These are phyloP conservation scores for Pisolithus albus DNA, from an alignment of 768 basidiomycete species.

Conservation along the genomic window DNA sequence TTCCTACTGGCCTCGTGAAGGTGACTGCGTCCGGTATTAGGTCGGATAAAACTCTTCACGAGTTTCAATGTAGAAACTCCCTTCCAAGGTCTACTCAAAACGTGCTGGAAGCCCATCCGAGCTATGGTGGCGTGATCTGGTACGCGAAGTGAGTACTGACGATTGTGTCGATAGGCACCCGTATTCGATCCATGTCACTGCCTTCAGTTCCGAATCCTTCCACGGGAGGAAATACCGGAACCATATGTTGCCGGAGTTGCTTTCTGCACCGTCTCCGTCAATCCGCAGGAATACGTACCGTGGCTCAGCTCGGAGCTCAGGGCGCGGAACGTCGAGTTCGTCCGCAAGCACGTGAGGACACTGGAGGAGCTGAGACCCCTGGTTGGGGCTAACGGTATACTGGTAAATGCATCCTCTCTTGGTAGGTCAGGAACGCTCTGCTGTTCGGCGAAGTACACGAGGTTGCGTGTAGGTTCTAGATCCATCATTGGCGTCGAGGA, in stretches of 20 bases:
- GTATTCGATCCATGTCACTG: not conserved
- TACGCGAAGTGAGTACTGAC: constrained; percentile 29
- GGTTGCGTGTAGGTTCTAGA: constrained; percentile 43
- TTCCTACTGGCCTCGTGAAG: constrained; percentile 35
- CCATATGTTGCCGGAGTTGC: constrained; percentile 31
- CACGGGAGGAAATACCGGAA: constrained; percentile 29
- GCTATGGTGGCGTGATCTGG: constrained; percentile 36
- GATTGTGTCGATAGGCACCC: not conserved
- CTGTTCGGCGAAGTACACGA: not conserved
- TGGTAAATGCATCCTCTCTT: constrained; percentile 53
- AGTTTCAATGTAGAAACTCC: constrained; percentile 27
- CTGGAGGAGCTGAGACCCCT: constrained; percentile 42
- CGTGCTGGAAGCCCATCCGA: constrained; percentile 13
- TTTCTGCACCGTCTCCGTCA: constrained; percentile 42
- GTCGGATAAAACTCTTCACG: not conserved
- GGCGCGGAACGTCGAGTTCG: constrained; percentile 37
- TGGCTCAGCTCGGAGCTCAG: constrained; percentile 39
- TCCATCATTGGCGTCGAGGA: constrained; percentile 81
- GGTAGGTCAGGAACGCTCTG: constrained; percentile 29
- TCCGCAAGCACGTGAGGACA: constrained; percentile 34
- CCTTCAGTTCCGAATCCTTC: constrained; percentile 28
- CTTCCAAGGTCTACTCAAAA: constrained; percentile 28
- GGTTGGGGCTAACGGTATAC: constrained; percentile 30
- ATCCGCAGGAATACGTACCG: constrained; percentile 44
- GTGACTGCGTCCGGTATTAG: constrained; percentile 15